Evolutionary conservation across 2,329 filamentous ascomycete species (phyloP).

Genomic region (Exophiala calicioides): DNA sequence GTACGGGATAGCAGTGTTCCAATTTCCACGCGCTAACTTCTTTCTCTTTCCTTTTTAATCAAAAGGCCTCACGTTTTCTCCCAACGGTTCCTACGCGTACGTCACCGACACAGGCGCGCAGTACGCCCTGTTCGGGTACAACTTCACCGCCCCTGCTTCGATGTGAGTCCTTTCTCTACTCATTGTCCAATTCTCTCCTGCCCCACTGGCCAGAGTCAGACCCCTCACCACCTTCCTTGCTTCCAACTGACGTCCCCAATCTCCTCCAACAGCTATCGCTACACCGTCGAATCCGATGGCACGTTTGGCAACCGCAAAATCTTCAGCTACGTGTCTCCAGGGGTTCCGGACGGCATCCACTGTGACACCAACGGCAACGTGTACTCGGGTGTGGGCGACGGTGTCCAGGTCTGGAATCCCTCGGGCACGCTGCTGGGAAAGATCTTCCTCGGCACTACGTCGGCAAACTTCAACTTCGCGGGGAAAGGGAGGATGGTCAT

Average conservation of each 20-base stretch:
- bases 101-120: conserved; percentile 29
- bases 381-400: conserved; percentile 58
- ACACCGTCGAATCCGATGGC: conserved; percentile 23
- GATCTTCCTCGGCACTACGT: conserved; percentile 46
- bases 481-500: conserved; percentile 29
- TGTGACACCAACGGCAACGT: conserved; percentile 57
- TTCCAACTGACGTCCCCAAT: neutral
- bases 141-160: conserved; percentile 23
- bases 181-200: neutral
- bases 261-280: conserved; percentile 26
- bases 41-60: too few species aligned
- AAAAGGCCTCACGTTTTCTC: conserved; percentile 35
- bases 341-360: conserved; percentile 52
- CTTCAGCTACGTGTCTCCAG: conserved; percentile 53
- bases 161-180: conserved; percentile 16
- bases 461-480: conserved; percentile 33
- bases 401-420: conserved; percentile 56
- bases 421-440: conserved; percentile 57
- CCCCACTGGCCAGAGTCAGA: neutral
- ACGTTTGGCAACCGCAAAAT: conserved; percentile 48
- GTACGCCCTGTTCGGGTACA: conserved; percentile 24
- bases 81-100: conserved; percentile 36
- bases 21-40: neutral
- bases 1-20: conserved; percentile 11
- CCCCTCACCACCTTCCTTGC: neutral